Evolutionary conservation across 495 filamentous ascomycete genomes (phyloP), one percentile per base, ranked within the genome.

Genomic region (Tuber umbilicatum): DNA sequence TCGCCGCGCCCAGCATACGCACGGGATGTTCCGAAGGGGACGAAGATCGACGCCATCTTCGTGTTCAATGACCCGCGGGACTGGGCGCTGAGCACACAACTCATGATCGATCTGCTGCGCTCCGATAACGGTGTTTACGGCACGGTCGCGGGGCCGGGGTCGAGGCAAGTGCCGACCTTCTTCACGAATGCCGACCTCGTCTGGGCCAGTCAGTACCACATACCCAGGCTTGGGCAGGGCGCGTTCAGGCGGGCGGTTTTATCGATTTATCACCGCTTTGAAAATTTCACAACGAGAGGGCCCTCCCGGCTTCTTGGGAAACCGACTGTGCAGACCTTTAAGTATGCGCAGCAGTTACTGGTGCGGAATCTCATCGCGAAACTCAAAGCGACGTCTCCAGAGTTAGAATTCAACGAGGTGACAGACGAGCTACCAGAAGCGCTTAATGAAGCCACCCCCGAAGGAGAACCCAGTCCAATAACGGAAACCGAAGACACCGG

Each of bases 201-300:
- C 82, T 99, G 94, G 94, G 90, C 92, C 41, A 90, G 93, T 0
- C 86, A 84, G 31, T 93, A 94, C 83, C 92, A 89, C 73, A 87
- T 94, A n/a, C 93, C 94, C 9, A 90, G 95, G 35, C 88, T 98
- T 38, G 95, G 95, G 10, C 96, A 98, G 84, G 96, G 95, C 67
- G 94, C 90, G 0, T 99, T 98, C 86, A 90, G 91, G 75, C 89
- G 89, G 31, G 91, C 94, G 7, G 80, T 99, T 27, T 87, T 89
- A 74, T 94, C 55, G 94, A 5, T 85, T 93, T 1, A 97, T 93
- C 92, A 78, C 84, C 23, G 89, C 89, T n/a, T n/a, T n/a, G n/a
- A n/a, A n/a, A n/a, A n/a, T n/a, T n/a, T n/a, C n/a, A n/a, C n/a
- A n/a, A n/a, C n/a, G n/a, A n/a, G n/a, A n/a, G n/a, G n/a, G n/a